Evolutionary conservation across 495 filamentous ascomycete species (phyloP).

Genomic region (Hypomontagnella monticulosa): DNA sequence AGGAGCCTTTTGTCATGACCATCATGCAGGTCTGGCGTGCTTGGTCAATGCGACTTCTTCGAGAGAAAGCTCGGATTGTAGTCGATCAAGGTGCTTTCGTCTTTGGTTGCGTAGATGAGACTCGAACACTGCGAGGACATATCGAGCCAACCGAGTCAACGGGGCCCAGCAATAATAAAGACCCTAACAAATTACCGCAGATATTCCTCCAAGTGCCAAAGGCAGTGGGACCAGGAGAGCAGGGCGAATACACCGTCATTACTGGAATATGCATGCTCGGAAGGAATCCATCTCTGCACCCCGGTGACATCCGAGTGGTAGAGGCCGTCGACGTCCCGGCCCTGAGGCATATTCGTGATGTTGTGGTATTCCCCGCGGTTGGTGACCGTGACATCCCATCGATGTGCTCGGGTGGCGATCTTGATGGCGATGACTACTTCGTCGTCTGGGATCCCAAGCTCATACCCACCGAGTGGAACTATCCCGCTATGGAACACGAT

Average conservation of each 20-base stretch:
- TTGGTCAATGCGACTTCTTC: slow-evolving; percentile 85
- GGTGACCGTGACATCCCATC: slow-evolving; percentile 87
- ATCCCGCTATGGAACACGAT: slow-evolving; percentile 77
- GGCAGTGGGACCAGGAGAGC: slow-evolving; percentile 55
- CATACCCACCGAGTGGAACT: slow-evolving; percentile 73
- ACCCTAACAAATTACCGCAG: slow-evolving; percentile 70
- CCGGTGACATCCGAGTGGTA: slow-evolving; percentile 91
- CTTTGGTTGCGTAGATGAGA: slow-evolving; percentile 91
- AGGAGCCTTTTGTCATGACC: slow-evolving; percentile 85
- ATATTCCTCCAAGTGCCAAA: slow-evolving; percentile 83
- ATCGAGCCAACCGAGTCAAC: slow-evolving; percentile 51
- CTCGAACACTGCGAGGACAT: slow-evolving; percentile 75
- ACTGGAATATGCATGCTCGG: slow-evolving; percentile 84
- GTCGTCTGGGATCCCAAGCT: slow-evolving; percentile 91
- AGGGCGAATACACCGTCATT: slow-evolving; percentile 68
- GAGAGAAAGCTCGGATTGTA: slow-evolving; percentile 89
- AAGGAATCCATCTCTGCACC: slow-evolving; percentile 93
- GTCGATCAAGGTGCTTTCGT: slow-evolving; percentile 87
- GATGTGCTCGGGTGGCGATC: slow-evolving; percentile 96
- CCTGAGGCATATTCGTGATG: slow-evolving; percentile 79
- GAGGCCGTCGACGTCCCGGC: slow-evolving; percentile 78
- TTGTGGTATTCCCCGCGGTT: slow-evolving; percentile 84
- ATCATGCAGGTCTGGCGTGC: slow-evolving; percentile 79
- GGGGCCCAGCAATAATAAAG: slow-evolving; percentile 41
- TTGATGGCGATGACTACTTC: slow-evolving; percentile 96